phyloP scores from a whole-genome alignment of 2,329 filamentous ascomycete species.

The Didymellaceae sp. region DNA sequence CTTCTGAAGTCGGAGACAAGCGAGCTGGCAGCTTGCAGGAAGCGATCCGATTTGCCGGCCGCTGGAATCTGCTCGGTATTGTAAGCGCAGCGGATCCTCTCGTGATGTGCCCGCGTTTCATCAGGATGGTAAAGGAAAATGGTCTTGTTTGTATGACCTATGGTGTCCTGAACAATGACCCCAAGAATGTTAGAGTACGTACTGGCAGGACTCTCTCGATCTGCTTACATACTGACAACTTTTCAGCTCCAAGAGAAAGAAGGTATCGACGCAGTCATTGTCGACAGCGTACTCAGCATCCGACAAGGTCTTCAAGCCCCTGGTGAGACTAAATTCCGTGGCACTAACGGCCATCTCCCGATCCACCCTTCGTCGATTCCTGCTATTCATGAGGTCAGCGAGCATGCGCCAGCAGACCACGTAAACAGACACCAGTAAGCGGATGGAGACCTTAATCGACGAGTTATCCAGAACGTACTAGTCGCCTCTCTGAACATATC shows the following conservation, averaged over 20 bases:
- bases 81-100: constrained; percentile 88
- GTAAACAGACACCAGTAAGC: constrained; percentile 2
- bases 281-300: constrained; percentile 92
- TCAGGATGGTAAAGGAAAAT: constrained; percentile 91
- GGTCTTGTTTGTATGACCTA: constrained; percentile 96
- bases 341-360: not conserved
- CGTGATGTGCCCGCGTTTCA: constrained; percentile 85
- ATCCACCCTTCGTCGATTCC: constrained; percentile 3
- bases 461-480: not conserved
- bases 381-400: constrained; percentile 5
- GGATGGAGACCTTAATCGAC: not conserved
- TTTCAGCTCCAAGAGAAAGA: constrained; percentile 83
- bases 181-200: constrained; percentile 80
- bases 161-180: constrained; percentile 87
- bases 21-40: constrained; percentile 91
- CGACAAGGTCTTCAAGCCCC: constrained; percentile 79
- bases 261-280: constrained; percentile 97
- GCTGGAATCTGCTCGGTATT: constrained; percentile 94
- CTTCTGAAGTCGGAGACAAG: constrained; percentile 82
- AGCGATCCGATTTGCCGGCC: constrained; percentile 89
- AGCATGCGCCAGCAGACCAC: constrained; percentile 3
- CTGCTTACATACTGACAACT: constrained; percentile 8
- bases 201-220: not conserved
- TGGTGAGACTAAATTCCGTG: not conserved
- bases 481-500: too few relatives aligned